phyloP scores from a whole-genome alignment of 352 stramenopile genomes.

The Pelagophyceae sp. region DNA sequence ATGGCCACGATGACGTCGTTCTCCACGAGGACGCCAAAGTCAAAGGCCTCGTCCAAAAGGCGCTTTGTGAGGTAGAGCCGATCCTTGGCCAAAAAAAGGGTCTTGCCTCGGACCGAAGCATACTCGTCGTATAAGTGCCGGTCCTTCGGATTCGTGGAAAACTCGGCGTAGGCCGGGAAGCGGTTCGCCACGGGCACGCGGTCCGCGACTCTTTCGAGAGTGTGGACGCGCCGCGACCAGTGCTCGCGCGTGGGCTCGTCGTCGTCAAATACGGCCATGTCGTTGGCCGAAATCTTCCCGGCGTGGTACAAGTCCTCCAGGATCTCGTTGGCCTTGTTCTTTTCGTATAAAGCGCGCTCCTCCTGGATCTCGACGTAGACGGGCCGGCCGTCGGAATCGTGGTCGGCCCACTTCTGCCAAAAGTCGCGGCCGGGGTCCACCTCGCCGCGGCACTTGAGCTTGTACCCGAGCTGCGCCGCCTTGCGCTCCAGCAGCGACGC shows the following conservation, averaged over 20 bases:
- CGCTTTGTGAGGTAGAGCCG: slow-evolving; percentile 18
- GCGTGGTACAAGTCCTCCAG: background rate
- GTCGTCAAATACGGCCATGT: background rate
- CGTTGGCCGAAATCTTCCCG: background rate
- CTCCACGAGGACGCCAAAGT: slow-evolving; percentile 19
- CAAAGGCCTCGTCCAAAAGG: slow-evolving; percentile 20
- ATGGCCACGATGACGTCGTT: slow-evolving; percentile 11
- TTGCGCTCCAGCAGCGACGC: slow-evolving; percentile 11
- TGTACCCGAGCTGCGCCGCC: slow-evolving; percentile 15
- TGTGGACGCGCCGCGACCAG: slow-evolving; percentile 22
- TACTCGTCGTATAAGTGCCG: slow-evolving; percentile 18
- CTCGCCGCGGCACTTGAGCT: slow-evolving; percentile 22
- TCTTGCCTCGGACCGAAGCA: slow-evolving; percentile 1
- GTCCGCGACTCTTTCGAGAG: slow-evolving; percentile 21
- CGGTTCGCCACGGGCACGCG: slow-evolving; percentile 9
- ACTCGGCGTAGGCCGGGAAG: slow-evolving; percentile 12
- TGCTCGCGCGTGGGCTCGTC: slow-evolving; percentile 10
- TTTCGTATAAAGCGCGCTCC: background rate
- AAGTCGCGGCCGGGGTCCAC: slow-evolving; percentile 20
- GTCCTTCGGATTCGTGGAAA: background rate
- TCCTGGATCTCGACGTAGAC: slow-evolving; percentile 5
- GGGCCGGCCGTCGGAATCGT: background rate
- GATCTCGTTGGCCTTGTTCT: background rate
- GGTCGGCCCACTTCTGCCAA: background rate
- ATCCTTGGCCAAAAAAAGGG: slow-evolving; percentile 15